phyloP scores from a whole-genome alignment of 1,139 yeast species.

The Pichia cactophila region DNA sequence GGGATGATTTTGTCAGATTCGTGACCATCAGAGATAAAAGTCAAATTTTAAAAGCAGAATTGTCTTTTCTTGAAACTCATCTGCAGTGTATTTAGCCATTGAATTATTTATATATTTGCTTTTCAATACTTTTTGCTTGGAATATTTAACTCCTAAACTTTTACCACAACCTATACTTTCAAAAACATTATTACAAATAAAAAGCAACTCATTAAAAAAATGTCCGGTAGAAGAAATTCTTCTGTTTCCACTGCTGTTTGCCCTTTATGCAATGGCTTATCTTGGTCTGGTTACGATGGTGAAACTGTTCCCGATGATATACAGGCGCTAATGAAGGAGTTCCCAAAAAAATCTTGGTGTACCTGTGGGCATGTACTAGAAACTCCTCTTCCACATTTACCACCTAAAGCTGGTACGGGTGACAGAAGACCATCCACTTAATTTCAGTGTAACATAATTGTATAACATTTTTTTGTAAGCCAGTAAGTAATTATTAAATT shows the following conservation, averaged over 20 bases:
- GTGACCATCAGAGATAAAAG: too few species aligned
- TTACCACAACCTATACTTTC: background rate
- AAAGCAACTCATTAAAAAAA: background rate
- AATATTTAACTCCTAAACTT: too few species aligned
- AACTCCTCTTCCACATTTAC: slow-evolving; percentile 21
- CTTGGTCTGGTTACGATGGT: slow-evolving; percentile 31
- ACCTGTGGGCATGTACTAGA: slow-evolving; percentile 32
- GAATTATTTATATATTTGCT: too few species aligned
- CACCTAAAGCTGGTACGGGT: slow-evolving; percentile 30
- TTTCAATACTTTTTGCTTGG: too few species aligned
- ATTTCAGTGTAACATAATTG: background rate
- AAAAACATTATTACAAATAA: background rate
- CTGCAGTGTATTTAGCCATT: too few species aligned
- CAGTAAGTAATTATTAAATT: too few species aligned
- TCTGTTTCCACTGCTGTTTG: slow-evolving; percentile 20
- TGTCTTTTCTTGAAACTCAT: too few species aligned
- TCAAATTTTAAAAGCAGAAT: too few species aligned
- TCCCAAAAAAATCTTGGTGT: slow-evolving; percentile 39
- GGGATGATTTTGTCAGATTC: too few species aligned
- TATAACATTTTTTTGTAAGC: background rate
- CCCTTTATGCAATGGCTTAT: slow-evolving; percentile 33
- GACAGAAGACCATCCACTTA: slow-evolving; percentile 1
- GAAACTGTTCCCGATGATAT: slow-evolving; percentile 26
- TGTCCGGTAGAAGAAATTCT: background rate
- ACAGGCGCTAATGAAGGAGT: slow-evolving; percentile 30